Evolutionary conservation across 345 rosid genomes (phyloP).

Genomic region (Draba incana): DNA sequence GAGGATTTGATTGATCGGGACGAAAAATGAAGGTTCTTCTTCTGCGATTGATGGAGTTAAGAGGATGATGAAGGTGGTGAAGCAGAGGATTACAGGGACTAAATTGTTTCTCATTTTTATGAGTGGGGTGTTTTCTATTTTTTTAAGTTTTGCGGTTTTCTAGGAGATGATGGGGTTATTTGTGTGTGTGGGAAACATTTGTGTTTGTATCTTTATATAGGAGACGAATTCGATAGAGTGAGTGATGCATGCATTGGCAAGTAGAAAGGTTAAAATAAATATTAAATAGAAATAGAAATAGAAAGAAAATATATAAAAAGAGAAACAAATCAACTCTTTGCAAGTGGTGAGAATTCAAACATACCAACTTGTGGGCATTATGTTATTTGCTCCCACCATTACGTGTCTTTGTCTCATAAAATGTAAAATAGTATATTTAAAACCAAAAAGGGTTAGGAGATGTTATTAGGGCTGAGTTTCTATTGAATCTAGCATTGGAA

Average conservation of each 20-base stretch:
- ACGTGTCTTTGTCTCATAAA: background rate
- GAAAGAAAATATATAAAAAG: background rate
- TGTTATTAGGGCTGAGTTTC: no score
- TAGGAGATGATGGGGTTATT: slow-evolving; percentile 17
- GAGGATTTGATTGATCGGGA: slow-evolving; percentile 12
- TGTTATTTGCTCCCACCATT: slow-evolving; percentile 25
- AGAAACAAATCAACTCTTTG: slow-evolving; percentile 16
- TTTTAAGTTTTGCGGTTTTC: background rate
- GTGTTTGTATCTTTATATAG: slow-evolving; percentile 28
- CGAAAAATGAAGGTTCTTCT: slow-evolving; percentile 1
- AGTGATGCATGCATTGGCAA: slow-evolving; percentile 2
- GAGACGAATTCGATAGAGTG: background rate
- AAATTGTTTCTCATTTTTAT: slow-evolving; percentile 32
- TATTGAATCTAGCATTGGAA: no score
- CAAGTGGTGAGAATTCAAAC: slow-evolving; percentile 21
- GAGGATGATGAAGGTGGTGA: slow-evolving; percentile 24
- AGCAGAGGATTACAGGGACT: slow-evolving; percentile 27
- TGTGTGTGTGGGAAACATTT: slow-evolving; percentile 5
- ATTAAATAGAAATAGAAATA: slow-evolving; percentile 7
- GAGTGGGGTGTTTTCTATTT: background rate
- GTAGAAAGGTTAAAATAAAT: background rate
- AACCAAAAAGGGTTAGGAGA: background rate
- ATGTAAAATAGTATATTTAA: slow-evolving; percentile 11
- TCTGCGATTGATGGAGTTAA: slow-evolving; percentile 23
- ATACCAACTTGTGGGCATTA: slow-evolving; percentile 19